These are phyloP conservation scores for Myochromella boudieri DNA, from an alignment of 768 basidiomycete genomes.

Conservation along the genomic window DNA sequence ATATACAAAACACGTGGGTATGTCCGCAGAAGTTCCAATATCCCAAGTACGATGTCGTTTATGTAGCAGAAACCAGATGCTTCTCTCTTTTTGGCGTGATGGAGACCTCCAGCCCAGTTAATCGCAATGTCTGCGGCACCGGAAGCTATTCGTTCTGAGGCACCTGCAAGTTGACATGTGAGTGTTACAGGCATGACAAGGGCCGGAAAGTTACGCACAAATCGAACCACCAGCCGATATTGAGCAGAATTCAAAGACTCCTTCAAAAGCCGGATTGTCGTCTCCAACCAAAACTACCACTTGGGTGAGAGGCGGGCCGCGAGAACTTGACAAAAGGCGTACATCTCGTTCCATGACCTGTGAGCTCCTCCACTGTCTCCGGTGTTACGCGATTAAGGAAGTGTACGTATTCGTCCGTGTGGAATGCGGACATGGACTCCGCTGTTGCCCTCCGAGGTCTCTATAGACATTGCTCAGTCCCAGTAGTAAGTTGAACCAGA, in stretches of 20 bases:
- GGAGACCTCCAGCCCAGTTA: conserved; percentile 98
- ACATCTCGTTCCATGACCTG: conserved; percentile 86
- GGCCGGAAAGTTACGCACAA: conserved; percentile 44
- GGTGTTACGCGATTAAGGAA: conserved; percentile 88
- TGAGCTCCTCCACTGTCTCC: conserved; percentile 86
- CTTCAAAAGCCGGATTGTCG: conserved; percentile 96
- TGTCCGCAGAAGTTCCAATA: conserved; percentile 87
- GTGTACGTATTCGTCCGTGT: conserved; percentile 97
- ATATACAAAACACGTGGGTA: conserved; percentile 91
- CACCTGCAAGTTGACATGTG: conserved; percentile 47
- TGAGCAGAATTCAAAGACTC: conserved; percentile 94
- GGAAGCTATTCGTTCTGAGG: conserved; percentile 74
- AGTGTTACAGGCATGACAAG: neutral
- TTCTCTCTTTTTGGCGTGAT: conserved; percentile 99
- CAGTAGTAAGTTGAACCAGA: neutral
- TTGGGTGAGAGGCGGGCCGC: neutral
- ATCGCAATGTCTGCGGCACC: conserved; percentile 91
- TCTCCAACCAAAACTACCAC: conserved; percentile 69
- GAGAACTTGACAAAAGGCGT: conserved; percentile 25
- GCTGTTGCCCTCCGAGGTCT: conserved; percentile 69
- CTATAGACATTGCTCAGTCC: conserved; percentile 37
- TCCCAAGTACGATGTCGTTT: conserved; percentile 95
- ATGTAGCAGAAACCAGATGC: conserved; percentile 99
- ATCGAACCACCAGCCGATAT: conserved; percentile 96
- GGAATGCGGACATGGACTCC: conserved; percentile 87